Evolutionary conservation across 2,329 filamentous ascomycete genomes (phyloP), one percentile per base, ranked within the genome.

Genomic region (Tolypocladium ophioglossoides): DNA sequence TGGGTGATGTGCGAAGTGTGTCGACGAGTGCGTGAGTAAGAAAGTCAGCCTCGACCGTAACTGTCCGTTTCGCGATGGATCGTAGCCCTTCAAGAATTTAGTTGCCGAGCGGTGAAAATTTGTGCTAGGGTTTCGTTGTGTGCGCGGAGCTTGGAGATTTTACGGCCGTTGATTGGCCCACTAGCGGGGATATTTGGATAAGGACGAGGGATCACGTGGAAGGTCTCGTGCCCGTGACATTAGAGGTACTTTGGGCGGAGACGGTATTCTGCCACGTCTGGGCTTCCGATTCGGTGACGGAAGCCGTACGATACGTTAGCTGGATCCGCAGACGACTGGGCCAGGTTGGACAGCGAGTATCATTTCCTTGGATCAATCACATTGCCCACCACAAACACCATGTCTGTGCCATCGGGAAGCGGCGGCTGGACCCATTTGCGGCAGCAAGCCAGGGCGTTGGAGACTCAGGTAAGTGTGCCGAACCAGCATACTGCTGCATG

Each of bases 361-460:
- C 44, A 32, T 47, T 16, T 20, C 16, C 11, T 27, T 27, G 39
- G 35, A 52, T 30, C 35, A 14, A 32, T 37, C 41, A 20, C 39
- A 37, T 27, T n/a, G 34, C 32, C 20, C 52, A 32, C 49, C n/a
- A 53, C 51, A 49, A 50, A 41, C 47, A 66, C 51, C 59, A 84
- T 83, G 80, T 73, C 78, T 59, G 67, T 76, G 61, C 70, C 75
- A 55, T 72, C 76, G 48, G 74, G 80, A 59, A 83, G 73, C 58
- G 78, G 80, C 59, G 86, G 91, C 74, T 99, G 94, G 94, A 86
- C 90, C 66, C 91, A 96, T 74, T 80, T 97, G 62, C 88, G 94
- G 64, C 91, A 96, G 70, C 92, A 97, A 73, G 89, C 91, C 57
- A 82, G 94, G 64, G 83, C 85, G 47, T 78, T 96, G 58, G 94